phyloP scores from a whole-genome alignment of 2,329 filamentous ascomycete genomes.

The Graphilbum ipis-grandicollis region DNA sequence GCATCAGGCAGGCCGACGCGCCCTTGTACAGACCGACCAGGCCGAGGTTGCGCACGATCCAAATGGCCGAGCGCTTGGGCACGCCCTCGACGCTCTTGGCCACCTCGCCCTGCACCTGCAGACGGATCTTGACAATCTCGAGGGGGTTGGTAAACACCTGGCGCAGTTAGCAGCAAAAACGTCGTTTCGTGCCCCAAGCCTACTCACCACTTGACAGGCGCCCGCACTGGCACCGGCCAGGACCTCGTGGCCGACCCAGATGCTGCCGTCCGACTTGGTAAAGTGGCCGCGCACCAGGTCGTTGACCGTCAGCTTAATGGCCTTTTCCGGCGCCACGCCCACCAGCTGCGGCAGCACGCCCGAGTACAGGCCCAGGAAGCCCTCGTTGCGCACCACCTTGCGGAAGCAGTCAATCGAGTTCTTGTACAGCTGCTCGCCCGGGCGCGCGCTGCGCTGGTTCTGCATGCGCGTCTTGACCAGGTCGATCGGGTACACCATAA shows the following conservation, averaged over 20 bases:
- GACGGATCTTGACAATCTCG: conserved; percentile 97
- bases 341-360: conserved; percentile 90
- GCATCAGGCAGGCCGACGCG: conserved; percentile 80
- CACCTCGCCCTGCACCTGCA: conserved; percentile 93
- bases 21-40: conserved; percentile 93
- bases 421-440: conserved; percentile 82
- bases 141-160: conserved; percentile 94
- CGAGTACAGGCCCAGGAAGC: conserved; percentile 76
- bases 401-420: conserved; percentile 91
- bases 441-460: conserved; percentile 72
- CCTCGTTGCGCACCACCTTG: conserved; percentile 89
- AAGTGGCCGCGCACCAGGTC: conserved; percentile 69
- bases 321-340: conserved; percentile 97
- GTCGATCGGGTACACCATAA: conserved; percentile 99
- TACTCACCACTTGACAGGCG: conserved; percentile 80
- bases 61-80: conserved; percentile 83
- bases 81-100: conserved; percentile 70
- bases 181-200: too few relatives aligned
- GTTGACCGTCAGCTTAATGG: conserved; percentile 97
- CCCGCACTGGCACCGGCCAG: conserved; percentile 80
- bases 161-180: not conserved
- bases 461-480: conserved; percentile 97
- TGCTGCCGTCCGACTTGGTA: conserved; percentile 57
- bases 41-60: conserved; percentile 93
- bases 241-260: conserved; percentile 56